Evolutionary conservation across 768 basidiomycete genomes (phyloP).

Genomic region (Pleurotus pulmonarius): DNA sequence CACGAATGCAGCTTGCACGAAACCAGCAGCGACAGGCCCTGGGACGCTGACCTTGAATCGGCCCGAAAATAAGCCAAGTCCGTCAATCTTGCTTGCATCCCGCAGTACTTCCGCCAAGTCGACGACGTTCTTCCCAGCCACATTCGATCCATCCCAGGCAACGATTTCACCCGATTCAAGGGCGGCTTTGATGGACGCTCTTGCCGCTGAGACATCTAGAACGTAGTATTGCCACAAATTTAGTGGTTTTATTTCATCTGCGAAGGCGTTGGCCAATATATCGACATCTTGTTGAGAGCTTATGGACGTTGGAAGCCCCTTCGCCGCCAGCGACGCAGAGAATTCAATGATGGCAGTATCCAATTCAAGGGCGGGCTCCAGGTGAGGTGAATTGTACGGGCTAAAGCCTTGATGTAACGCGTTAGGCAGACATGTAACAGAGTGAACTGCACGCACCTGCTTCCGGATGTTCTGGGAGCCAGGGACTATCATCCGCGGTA

Average conservation of each 20-base stretch:
- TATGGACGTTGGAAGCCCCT: conserved; percentile 71
- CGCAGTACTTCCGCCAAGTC: conserved; percentile 68
- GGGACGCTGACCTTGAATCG: conserved; percentile 69
- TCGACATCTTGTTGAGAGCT: conserved; percentile 66
- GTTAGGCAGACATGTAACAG: background rate
- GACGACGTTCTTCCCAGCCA: conserved; percentile 54
- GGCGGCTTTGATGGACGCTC: conserved; percentile 49
- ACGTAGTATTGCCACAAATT: conserved; percentile 96
- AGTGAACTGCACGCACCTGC: conserved; percentile 56
- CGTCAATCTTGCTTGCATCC: conserved; percentile 48
- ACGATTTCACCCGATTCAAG: conserved; percentile 41
- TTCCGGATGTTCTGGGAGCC: conserved; percentile 93
- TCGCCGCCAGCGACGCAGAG: conserved; percentile 58
- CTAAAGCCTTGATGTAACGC: conserved; percentile 66
- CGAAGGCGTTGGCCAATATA: conserved; percentile 59
- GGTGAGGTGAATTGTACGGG: conserved; percentile 86
- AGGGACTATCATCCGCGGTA: conserved; percentile 90
- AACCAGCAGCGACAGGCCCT: conserved; percentile 62
- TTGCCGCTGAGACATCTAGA: conserved; percentile 68
- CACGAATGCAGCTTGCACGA: conserved; percentile 66
- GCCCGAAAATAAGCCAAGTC: conserved; percentile 55
- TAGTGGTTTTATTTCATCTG: conserved; percentile 54
- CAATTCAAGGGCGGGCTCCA: conserved; percentile 88
- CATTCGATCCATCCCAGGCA: conserved; percentile 58
- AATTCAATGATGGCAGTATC: conserved; percentile 85